A percentile compares a stretch with the other conserved stretches of the same genome.
Evolutionary conservation across 78 protist species (phyloP).

Genomic region (Planoprotostelium fungivorum): DNA sequence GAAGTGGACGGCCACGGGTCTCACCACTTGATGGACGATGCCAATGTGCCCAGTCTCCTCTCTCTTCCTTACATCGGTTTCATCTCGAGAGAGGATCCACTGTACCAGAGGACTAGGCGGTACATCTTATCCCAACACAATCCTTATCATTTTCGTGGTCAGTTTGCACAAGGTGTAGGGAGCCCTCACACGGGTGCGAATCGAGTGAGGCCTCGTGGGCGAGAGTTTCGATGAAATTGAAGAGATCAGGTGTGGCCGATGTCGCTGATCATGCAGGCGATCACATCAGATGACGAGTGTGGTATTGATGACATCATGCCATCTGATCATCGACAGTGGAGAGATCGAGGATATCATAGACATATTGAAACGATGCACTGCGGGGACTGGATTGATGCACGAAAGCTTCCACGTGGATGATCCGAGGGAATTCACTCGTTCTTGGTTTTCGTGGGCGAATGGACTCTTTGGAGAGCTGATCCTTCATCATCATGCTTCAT

Average conservation of each 20-base stretch:
- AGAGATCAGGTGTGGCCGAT: no score
- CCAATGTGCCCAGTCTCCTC: conserved; percentile 48
- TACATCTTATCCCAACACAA: conserved; percentile 3
- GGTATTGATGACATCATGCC: neutral
- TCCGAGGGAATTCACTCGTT: conserved; percentile 16
- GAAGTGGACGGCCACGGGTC: conserved; percentile 56
- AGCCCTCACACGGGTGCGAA: conserved; percentile 39
- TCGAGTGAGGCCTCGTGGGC: no score
- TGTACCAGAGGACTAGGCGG: neutral
- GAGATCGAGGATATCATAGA: neutral
- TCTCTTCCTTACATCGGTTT: conserved; percentile 43
- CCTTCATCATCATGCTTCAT: neutral
- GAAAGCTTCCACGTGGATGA: conserved; percentile 32
- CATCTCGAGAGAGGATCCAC: neutral
- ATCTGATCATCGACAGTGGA: neutral
- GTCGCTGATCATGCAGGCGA: conserved; percentile 29
- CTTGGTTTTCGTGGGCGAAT: conserved; percentile 73
- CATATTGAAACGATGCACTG: neutral
- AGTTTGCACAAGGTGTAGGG: conserved; percentile 29
- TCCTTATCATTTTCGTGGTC: conserved; percentile 38
- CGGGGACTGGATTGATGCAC: conserved; percentile 25
- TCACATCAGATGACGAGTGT: conserved; percentile 4
- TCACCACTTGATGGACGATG: conserved; percentile 41
- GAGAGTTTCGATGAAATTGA: no score
- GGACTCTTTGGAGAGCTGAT: conserved; percentile 45